Evolutionary conservation across 2,329 filamentous ascomycete species (phyloP), one percentile per base, ranked within the genome.

Genomic region (Fusarium setosum): DNA sequence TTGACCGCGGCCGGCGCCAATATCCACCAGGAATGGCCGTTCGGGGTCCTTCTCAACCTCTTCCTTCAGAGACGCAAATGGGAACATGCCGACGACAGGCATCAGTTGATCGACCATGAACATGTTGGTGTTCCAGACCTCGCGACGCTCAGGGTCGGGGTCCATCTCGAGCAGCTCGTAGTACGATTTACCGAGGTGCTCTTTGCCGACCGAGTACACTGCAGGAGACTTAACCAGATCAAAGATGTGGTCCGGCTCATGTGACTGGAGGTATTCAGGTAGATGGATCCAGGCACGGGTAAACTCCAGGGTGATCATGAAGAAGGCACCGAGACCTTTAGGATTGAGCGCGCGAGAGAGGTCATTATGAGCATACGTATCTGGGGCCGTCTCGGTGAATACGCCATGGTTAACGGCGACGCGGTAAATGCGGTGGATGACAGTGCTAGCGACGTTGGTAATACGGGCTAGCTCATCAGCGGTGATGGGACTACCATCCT

Each of bases 81-180:
- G 76, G n/a, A 77, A 78, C 76, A 77, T 78, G 48, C 75, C 76
- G 4, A 63, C 37, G 13, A 77, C 72, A 8, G 76, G 76, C 68
- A 77, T 77, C 18, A 75, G 47, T 47, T 75, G 68, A 15, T 76
- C 74, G 17, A 74, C 68, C 42, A 69, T 68, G 34, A 73, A 69
- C 65, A 78, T 71, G 38, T 70, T 74, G 17, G 63, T 61, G 49
- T 78, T 76, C 76, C 76, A 78, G n/a, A 76, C 60, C 13, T 71
- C 65, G 7, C 75, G 73, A n/a, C 66, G 67, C 37, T 74, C 71
- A 7, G 62, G 63, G 34, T 76, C 66, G 5, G 65, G 61, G 20
- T 76, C 68, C 23, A 62, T 58, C 12, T 77, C 75, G 7, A 78
- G 55, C 3, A 75, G 62, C 48, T 77, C 75, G 17, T 77, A 78